These are phyloP conservation scores for Silene conica DNA, from an alignment of 148 eudicot genomes.

Conservation along the genomic window DNA sequence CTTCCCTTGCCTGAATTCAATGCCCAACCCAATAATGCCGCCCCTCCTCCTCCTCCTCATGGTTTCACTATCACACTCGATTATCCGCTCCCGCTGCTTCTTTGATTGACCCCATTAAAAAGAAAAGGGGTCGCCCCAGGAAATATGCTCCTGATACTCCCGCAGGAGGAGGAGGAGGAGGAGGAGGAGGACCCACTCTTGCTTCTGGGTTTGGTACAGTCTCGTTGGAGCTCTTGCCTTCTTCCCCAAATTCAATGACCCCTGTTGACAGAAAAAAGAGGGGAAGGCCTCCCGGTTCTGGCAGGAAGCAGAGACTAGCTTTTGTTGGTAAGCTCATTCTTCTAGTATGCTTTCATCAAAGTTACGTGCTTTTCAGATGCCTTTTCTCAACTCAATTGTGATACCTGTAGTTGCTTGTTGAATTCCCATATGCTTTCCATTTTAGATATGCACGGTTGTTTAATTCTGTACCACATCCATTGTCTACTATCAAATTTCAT, in stretches of 20 bases:
- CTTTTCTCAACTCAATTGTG: background rate
- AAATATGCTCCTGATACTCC: slow-evolving; percentile 72
- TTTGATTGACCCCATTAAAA: slow-evolving; percentile 52
- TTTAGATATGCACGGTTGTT: no score
- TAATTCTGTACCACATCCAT: no score
- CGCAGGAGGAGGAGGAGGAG: no score
- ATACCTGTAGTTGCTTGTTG: background rate
- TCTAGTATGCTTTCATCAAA: background rate
- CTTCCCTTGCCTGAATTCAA: slow-evolving; percentile 35
- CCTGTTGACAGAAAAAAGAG: slow-evolving; percentile 41
- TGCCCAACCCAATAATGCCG: slow-evolving; percentile 35
- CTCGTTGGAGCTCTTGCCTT: slow-evolving; percentile 62
- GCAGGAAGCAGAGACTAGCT: slow-evolving; percentile 85
- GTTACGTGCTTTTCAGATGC: background rate
- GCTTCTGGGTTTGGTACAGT: slow-evolving; percentile 24
- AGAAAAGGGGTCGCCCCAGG: slow-evolving; percentile 97
- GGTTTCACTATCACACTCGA: slow-evolving; percentile 38
- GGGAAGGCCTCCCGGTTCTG: slow-evolving; percentile 92
- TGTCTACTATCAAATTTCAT: no score
- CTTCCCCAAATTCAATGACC: slow-evolving; percentile 41
- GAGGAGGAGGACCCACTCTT: slow-evolving; percentile 35
- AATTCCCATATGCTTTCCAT: no score
- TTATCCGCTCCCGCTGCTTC: slow-evolving; percentile 34
- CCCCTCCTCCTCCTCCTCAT: slow-evolving; percentile 53
- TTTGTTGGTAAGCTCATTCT: slow-evolving; percentile 55